Evolutionary conservation across 2,329 filamentous ascomycete genomes (phyloP).

Genomic region (Aspergillus fumigatus): DNA sequence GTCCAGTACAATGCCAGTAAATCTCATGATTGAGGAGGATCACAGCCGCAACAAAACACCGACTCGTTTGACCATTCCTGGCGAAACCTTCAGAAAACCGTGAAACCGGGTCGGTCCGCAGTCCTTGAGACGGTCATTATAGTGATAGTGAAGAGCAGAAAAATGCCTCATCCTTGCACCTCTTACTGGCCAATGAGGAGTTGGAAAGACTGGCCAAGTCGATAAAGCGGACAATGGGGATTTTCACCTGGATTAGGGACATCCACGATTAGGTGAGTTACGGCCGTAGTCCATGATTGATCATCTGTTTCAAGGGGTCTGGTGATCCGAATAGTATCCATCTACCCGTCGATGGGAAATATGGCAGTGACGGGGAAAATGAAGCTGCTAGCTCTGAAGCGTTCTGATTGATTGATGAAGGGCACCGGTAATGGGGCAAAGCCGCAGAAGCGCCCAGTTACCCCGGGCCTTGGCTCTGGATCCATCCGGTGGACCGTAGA

Average conservation of each 20-base stretch:
- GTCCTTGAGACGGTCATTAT: neutral
- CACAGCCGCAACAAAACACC: neutral
- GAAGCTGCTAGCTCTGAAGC: neutral
- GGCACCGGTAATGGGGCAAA: neutral
- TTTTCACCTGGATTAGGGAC: neutral
- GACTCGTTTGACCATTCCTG: neutral
- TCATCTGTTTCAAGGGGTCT: neutral
- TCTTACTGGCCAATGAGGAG: neutral
- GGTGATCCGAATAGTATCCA: neutral
- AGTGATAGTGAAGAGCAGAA: neutral
- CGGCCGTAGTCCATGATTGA: neutral
- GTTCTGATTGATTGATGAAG: neutral
- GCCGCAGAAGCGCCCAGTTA: neutral
- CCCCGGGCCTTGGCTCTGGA: neutral
- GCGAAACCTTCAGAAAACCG: neutral
- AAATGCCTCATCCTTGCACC: neutral
- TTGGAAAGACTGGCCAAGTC: neutral
- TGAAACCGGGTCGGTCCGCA: neutral
- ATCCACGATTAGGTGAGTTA: neutral
- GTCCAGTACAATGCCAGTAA: neutral
- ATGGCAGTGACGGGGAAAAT: neutral
- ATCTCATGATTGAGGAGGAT: neutral
- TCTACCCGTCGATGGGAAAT: neutral
- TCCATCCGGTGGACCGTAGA: neutral
- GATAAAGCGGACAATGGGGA: neutral